phyloP scores from a whole-genome alignment of 306 rosid genomes.

The Ziziphus jujuba region DNA sequence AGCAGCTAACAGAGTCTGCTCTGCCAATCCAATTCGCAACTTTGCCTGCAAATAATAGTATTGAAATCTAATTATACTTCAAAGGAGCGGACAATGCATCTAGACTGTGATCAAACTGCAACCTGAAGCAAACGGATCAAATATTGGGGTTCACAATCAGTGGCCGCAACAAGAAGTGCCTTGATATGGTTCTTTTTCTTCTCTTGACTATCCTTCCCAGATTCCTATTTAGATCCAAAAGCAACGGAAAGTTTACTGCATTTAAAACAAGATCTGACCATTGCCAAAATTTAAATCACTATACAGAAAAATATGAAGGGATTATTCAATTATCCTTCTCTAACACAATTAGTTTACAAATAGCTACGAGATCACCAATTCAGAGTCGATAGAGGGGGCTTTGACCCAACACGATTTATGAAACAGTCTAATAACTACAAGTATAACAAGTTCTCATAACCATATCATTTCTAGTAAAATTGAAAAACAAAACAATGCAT shows the following conservation, averaged over 20 bases:
- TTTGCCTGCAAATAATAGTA: slow-evolving; percentile 44
- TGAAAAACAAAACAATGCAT: neutral
- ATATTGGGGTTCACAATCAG: slow-evolving; percentile 89
- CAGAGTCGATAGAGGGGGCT: no score
- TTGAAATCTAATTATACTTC: slow-evolving; percentile 24
- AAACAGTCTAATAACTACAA: no score
- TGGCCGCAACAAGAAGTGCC: slow-evolving; percentile 89
- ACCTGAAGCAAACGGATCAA: slow-evolving; percentile 89
- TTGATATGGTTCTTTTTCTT: slow-evolving; percentile 85
- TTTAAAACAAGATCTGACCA: neutral
- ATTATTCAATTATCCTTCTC: no score
- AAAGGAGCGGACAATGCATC: slow-evolving; percentile 20
- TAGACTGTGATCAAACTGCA: slow-evolving; percentile 23
- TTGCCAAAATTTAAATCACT: neutral
- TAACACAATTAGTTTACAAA: no score
- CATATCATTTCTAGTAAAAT: no score
- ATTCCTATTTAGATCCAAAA: slow-evolving; percentile 57
- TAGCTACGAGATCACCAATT: no score
- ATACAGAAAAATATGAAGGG: neutral
- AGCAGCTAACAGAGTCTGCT: slow-evolving; percentile 90
- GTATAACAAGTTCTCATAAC: no score
- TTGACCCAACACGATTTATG: no score
- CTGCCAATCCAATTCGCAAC: slow-evolving; percentile 86
- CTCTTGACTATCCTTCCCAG: slow-evolving; percentile 95
- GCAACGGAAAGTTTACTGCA: slow-evolving; percentile 1